Conservation (phyloP, 2,329 filamentous ascomycete species). For the Chlorencoelia australis region DNA sequence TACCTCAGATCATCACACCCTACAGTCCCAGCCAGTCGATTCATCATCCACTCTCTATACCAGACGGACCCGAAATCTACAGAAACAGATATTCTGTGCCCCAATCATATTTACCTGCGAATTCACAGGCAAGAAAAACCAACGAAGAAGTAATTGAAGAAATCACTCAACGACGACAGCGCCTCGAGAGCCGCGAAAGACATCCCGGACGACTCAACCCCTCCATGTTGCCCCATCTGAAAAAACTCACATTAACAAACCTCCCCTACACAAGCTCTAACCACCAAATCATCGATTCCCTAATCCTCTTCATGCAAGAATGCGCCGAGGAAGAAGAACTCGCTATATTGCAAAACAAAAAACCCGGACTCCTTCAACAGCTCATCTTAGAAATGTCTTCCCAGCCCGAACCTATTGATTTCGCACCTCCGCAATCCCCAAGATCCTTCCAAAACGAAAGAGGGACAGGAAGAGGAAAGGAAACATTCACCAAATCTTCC, state of each 20-base stretch:
- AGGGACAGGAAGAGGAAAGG: too few relatives aligned
- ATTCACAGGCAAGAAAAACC: too few relatives aligned
- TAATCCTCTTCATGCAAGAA: conserved; percentile 15
- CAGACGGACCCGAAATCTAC: too few relatives aligned
- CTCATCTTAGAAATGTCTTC: conserved; percentile 14
- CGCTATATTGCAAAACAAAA: conserved; percentile 10
- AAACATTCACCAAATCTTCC: conserved; percentile 13
- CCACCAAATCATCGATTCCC: conserved; percentile 5
- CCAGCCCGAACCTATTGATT: conserved; percentile 6
- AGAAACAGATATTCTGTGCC: too few relatives aligned
- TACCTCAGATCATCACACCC: too few relatives aligned
- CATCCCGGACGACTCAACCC: conserved; percentile 13
- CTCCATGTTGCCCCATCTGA: conserved; percentile 13
- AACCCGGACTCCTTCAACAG: conserved; percentile 5
- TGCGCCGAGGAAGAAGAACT: conserved; percentile 16
- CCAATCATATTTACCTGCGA: too few relatives aligned
- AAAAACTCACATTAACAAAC: conserved; percentile 11
- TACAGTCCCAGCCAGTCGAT: too few relatives aligned
- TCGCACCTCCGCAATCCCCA: conserved; percentile 2
- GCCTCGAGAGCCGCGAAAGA: conserved; percentile 10
- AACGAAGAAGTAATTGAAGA: conserved; percentile 8
- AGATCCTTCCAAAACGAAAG: conserved; percentile 2
- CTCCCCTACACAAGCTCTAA: conserved; percentile 10
- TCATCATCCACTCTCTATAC: too few relatives aligned
- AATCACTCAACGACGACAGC: conserved; percentile 9